Evolutionary conservation across 2,329 filamentous ascomycete genomes (phyloP).

Genomic region (Sclerotinia trifoliorum): DNA sequence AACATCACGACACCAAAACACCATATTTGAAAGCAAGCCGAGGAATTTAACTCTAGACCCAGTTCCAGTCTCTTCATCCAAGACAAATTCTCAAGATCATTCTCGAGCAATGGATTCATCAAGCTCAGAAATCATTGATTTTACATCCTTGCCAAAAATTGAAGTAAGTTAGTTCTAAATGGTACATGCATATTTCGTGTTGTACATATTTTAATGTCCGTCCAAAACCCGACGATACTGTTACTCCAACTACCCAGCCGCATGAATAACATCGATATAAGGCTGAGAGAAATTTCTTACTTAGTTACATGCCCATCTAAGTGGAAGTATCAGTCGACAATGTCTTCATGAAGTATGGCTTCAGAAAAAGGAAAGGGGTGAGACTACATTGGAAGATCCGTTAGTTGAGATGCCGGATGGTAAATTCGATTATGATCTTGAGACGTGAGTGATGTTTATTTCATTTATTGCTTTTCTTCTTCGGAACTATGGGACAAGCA

Average conservation of each 20-base stretch:
- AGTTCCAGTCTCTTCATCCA: neutral
- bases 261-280: constrained; percentile 25
- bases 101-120: constrained; percentile 3
- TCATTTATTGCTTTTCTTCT: constrained; percentile 14
- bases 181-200: constrained; percentile 24
- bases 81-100: neutral
- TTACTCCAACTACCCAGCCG: constrained; percentile 3
- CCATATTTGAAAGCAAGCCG: neutral
- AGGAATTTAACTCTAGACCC: neutral
- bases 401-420: constrained; percentile 64
- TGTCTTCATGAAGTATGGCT: constrained; percentile 75
- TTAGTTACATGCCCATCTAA: constrained; percentile 78
- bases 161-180: constrained; percentile 45
- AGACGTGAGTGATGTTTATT: constrained; percentile 52
- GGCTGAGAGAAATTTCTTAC: constrained; percentile 25
- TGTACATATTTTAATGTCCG: constrained; percentile 10
- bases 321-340: constrained; percentile 71
- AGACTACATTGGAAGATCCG: constrained; percentile 64
- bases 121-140: constrained; percentile 34
- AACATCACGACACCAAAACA: neutral
- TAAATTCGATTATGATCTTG: constrained; percentile 70
- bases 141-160: constrained; percentile 53
- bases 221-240: neutral
- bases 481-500: neutral
- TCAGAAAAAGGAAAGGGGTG: constrained; percentile 51